Base-by-base conservation (phyloP, 805 yeast species). In the Starmerella cellae region DNA sequence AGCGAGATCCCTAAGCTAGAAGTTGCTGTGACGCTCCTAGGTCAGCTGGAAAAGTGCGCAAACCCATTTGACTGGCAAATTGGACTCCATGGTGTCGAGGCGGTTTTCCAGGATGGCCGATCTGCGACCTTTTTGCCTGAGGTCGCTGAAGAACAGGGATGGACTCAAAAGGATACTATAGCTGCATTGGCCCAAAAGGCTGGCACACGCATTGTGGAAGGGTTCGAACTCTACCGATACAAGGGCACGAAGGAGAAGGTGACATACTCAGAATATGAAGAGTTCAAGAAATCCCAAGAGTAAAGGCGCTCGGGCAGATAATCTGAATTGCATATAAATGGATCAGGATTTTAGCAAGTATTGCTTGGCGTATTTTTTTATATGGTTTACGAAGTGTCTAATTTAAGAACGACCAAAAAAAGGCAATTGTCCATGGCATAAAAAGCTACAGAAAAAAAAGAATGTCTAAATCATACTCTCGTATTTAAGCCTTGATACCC, bases 121-220 rank as follows among this genome's bases (percentile, higher is more conserved):
- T 72, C 79, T 38, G 84, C 96, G 0, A 91, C 97, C 0, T 91
- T 84, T 52, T 62, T 91, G 32, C 98, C 98, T 0, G 81, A 77
- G 33, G 97, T 91, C 1, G 94, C 95, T 19, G 68, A 64, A 4
- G 97, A 88, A 51, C 94, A 87, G 52, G 75, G 73, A 1, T 84
- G 95, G 95, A 71, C 70, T 50, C 71, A 80, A 53, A 62, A 64
- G 16, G 77, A 81, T 20, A 88, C 97, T 0, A 60, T 88, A 43
- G 66, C 66, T 46, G 71, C 82, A 50, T 66, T 93, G 30, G 73
- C 88, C 2, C 63, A 68, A 19, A 91, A 91, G 58, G 85, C 94
- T 11, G 66, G 61, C 13, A 52, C 36, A 26, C 41, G 38, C 21
- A 47, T 50, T 44, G 58, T 59, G 14, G 57, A 63, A 2, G 47